Percentiles rank a stretch among this genome's conserved stretches.
These are phyloP conservation scores for Arachnopeziza araneosa DNA, from an alignment of 2,329 filamentous ascomycete genomes.

Conservation along the genomic window DNA sequence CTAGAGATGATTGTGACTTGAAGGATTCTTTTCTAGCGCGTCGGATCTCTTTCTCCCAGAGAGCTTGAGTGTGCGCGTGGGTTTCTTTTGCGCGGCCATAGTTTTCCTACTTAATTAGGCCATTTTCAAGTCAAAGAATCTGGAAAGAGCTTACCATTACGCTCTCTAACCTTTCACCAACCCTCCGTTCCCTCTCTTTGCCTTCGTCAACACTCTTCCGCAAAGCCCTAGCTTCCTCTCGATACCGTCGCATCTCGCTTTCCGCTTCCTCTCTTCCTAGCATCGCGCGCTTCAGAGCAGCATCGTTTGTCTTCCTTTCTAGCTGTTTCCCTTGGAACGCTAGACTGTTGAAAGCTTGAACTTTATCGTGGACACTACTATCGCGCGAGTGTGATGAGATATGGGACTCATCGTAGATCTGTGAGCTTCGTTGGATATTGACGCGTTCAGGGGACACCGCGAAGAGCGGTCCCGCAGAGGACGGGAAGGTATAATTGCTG, in stretches of 20 bases:
- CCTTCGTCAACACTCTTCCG: slow-evolving; percentile 58
- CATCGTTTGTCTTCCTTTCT: slow-evolving; percentile 60
- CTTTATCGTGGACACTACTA: slow-evolving; percentile 60
- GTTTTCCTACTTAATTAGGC: slow-evolving; percentile 50
- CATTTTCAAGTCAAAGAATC: not conserved
- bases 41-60: slow-evolving; percentile 72
- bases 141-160: slow-evolving; percentile 54
- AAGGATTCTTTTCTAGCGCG: slow-evolving; percentile 66
- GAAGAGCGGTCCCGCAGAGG: slow-evolving; percentile 54
- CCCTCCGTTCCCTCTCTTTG: slow-evolving; percentile 58
- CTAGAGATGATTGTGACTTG: slow-evolving; percentile 63
- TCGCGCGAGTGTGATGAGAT: slow-evolving; percentile 39
- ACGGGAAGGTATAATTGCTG: slow-evolving; percentile 42
- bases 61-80: slow-evolving; percentile 56
- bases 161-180: slow-evolving; percentile 60
- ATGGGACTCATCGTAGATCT: slow-evolving; percentile 12
- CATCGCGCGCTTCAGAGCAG: slow-evolving; percentile 60
- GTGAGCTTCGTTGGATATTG: slow-evolving; percentile 40
- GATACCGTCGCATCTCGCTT: slow-evolving; percentile 56
- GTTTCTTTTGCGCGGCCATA: slow-evolving; percentile 66
- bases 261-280: slow-evolving; percentile 67
- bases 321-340: slow-evolving; percentile 50
- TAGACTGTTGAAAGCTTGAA: slow-evolving; percentile 68
- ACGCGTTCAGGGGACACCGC: slow-evolving; percentile 58
- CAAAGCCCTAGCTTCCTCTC: slow-evolving; percentile 53